Conservation (phyloP, 2,329 filamentous ascomycete species). For the Phialophora tarda region DNA sequence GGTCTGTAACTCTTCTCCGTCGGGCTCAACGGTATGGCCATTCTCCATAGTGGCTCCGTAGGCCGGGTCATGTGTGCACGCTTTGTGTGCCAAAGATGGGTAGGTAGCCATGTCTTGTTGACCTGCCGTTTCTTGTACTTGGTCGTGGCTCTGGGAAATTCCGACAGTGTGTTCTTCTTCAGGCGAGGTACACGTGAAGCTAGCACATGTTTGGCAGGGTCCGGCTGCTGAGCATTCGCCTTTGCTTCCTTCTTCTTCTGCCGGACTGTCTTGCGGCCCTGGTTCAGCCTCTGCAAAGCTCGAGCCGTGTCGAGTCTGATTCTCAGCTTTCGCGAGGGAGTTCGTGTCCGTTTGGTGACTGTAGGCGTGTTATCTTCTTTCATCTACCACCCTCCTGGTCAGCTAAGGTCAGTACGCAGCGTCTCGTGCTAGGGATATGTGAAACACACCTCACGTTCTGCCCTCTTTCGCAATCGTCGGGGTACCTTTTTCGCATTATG, state of each 20-base stretch:
- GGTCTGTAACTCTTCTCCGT: constrained; percentile 89
- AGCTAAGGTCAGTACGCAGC: constrained; percentile 31
- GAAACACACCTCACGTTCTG: constrained; percentile 63
- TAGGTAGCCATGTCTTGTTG: constrained; percentile 92
- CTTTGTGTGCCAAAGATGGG: constrained; percentile 93
- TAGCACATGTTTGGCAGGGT: constrained; percentile 36
- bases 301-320: constrained; percentile 76
- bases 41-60: constrained; percentile 83
- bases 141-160: constrained; percentile 64
- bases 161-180: constrained; percentile 71
- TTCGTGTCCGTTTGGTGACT: constrained; percentile 63
- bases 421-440: constrained; percentile 8
- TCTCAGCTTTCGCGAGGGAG: constrained; percentile 53
- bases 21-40: constrained; percentile 81
- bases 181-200: constrained; percentile 63
- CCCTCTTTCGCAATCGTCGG: constrained; percentile 72
- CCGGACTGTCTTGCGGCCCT: constrained; percentile 55
- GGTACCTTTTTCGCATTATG: constrained; percentile 94
- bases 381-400: constrained; percentile 63
- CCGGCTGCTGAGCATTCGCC: constrained; percentile 41
- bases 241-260: constrained; percentile 46
- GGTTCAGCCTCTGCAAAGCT: constrained; percentile 67
- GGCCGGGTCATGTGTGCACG: constrained; percentile 85
- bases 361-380: constrained; percentile 87
- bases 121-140: constrained; percentile 85